phyloP scores from a whole-genome alignment of 495 filamentous ascomycete genomes.

The Penicillium cataractarum region DNA sequence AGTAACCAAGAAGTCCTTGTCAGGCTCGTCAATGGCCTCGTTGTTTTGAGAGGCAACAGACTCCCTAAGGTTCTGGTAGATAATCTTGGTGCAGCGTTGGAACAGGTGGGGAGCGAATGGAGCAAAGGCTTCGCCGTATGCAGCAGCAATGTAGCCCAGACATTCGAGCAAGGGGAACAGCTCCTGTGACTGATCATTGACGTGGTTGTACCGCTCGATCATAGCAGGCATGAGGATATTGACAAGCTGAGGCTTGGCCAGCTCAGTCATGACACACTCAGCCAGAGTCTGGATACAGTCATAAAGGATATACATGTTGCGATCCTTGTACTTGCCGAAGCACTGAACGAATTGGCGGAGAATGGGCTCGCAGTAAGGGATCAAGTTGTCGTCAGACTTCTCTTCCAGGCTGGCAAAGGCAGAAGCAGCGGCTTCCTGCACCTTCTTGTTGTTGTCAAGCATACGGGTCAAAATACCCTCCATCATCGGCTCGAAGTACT shows the following conservation, averaged over 20 bases:
- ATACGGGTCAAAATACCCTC: slow-evolving; percentile 92
- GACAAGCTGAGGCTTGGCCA: slow-evolving; percentile 77
- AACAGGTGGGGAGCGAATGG: slow-evolving; percentile 86
- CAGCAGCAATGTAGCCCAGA: slow-evolving; percentile 89
- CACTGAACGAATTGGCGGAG: slow-evolving; percentile 90
- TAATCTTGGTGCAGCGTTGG: slow-evolving; percentile 82
- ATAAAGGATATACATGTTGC: slow-evolving; percentile 98
- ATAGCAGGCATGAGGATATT: slow-evolving; percentile 92
- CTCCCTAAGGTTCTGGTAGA: slow-evolving; percentile 85
- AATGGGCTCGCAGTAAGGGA: slow-evolving; percentile 86
- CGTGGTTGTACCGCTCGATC: slow-evolving; percentile 84
- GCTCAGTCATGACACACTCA: slow-evolving; percentile 80
- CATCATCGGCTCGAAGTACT: slow-evolving; percentile 96
- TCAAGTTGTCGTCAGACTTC: slow-evolving; percentile 78
- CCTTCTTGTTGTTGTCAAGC: slow-evolving; percentile 96
- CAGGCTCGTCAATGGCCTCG: slow-evolving; percentile 73
- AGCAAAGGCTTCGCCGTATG: slow-evolving; percentile 79
- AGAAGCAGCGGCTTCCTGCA: slow-evolving; percentile 94
- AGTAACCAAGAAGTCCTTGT: slow-evolving; percentile 97
- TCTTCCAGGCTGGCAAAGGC: slow-evolving; percentile 97
- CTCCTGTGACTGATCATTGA: slow-evolving; percentile 88
- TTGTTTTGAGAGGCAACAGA: slow-evolving; percentile 67
- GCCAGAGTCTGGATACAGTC: slow-evolving; percentile 98
- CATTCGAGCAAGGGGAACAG: slow-evolving; percentile 94
- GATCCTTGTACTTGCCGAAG: slow-evolving; percentile 94